These are phyloP conservation scores for Porphyrellus cyaneotinctus DNA, from an alignment of 768 basidiomycete genomes.

Conservation along the genomic window DNA sequence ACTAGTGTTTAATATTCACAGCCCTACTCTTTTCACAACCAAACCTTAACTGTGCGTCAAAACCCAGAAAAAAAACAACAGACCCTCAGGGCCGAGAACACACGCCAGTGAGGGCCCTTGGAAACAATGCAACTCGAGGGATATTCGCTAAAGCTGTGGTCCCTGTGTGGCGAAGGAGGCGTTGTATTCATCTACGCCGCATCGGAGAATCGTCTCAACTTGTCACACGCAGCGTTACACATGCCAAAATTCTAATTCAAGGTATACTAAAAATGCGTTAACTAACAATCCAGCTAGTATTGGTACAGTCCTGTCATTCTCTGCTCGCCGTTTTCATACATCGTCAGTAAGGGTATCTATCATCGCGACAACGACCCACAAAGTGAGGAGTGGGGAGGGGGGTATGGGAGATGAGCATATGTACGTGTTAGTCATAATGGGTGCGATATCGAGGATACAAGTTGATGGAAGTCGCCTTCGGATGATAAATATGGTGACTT, in stretches of 20 bases:
- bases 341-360: conserved; percentile 29
- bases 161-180: conserved; percentile 23
- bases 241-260: conserved; percentile 34
- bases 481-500: conserved; percentile 26
- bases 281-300: conserved; percentile 31
- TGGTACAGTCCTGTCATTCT: conserved; percentile 32
- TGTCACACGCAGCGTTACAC: neutral
- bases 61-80: conserved; percentile 4
- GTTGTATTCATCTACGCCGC: conserved; percentile 15
- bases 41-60: conserved; percentile 21
- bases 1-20: neutral
- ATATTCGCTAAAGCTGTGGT: conserved; percentile 14
- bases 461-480: conserved; percentile 15
- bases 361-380: conserved; percentile 30
- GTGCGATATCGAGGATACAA: conserved; percentile 30
- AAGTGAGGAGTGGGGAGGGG: conserved; percentile 9
- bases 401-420: conserved; percentile 19
- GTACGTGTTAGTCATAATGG: conserved; percentile 23
- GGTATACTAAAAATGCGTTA: conserved; percentile 32
- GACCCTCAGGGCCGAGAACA: conserved; percentile 14
- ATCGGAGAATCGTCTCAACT: neutral
- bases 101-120: conserved; percentile 11
- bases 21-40: conserved; percentile 7
- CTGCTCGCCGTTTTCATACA: conserved; percentile 29
- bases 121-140: conserved; percentile 7